phyloP scores from a whole-genome alignment of 2,329 filamentous ascomycete genomes.

The Rhytidhysteron rufulum region DNA sequence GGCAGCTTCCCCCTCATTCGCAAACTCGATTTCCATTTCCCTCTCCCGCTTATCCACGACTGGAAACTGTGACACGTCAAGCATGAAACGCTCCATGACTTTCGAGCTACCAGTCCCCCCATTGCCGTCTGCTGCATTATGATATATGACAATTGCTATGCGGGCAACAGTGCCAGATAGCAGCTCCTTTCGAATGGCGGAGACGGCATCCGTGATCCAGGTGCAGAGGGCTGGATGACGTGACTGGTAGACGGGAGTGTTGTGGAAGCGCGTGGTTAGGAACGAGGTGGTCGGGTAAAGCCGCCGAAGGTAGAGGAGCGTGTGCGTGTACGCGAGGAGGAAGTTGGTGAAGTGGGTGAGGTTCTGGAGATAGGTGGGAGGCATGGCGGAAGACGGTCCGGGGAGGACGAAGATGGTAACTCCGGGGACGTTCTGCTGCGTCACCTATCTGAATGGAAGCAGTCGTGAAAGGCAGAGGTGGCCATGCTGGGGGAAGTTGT shows the following conservation, averaged over 20 bases:
- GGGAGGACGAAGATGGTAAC: too few species aligned
- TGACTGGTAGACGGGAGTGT: conserved; percentile 78
- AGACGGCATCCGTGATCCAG: conserved; percentile 79
- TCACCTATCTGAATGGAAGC: too few species aligned
- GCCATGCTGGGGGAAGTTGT: too few species aligned
- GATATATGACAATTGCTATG: conserved; percentile 55
- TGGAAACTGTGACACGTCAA: conserved; percentile 57
- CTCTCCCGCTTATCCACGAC: conserved; percentile 44
- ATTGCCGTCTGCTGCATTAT: conserved; percentile 2
- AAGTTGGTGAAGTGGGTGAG: conserved; percentile 72
- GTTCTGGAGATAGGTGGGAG: conserved; percentile 42
- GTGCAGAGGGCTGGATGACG: conserved; percentile 80
- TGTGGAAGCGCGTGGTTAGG: conserved; percentile 74
- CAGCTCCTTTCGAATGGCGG: conserved; percentile 67
- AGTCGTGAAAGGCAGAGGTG: too few species aligned
- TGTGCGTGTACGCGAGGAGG: conserved; percentile 77
- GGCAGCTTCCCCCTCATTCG: conserved; percentile 8
- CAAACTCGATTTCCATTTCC: conserved; percentile 49
- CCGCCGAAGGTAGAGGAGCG: conserved; percentile 75
- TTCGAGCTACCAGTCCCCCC: conserved; percentile 33
- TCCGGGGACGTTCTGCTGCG: too few species aligned
- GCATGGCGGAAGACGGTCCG: conserved; percentile 22
- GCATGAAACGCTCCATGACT: conserved; percentile 58
- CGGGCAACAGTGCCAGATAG: conserved; percentile 52
- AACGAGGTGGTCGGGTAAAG: conserved; percentile 79